Evolutionary conservation across 2,329 filamentous ascomycete species (phyloP), one percentile per base, ranked within the genome.

Genomic region (Exophiala viscosa): DNA sequence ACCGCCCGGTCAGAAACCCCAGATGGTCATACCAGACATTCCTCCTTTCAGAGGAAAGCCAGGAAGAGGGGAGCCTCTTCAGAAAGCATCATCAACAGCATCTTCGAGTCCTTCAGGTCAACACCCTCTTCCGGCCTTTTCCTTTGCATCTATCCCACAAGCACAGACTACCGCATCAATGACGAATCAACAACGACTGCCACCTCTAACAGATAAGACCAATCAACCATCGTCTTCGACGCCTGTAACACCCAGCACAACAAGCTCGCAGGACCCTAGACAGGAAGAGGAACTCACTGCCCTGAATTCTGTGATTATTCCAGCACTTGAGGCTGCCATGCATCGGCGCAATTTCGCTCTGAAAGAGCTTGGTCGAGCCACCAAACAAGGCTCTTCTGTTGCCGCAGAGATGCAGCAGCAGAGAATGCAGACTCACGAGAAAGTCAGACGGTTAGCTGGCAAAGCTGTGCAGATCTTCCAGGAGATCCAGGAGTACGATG

Each of bases 401-500:
- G 62, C 62, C 9, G 71, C 70, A 42, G 72, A 76, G 39, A 69
- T 78, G 11, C 81, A 84, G 8, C 79, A 81, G 23, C 82, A 83
- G 62, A 81, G 86, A 54, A 84, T 88, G 65, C 81, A 90, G 43
- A 85, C 87, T 1, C 91, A 97, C 65, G 90, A 96, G 54, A 87
- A 88, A 68, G 79, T 97, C 38, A 81, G 87, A 59, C 83, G 85
- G 65, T 76, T 95, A 23, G 89, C 96, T 10, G 85, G 85, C 59
- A 95, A 95, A 67, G 79, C 95, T 28, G 87, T 86, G 2, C 83
- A 87, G 54, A 78, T 92, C 18, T 95, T 95, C 70, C 86, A 86
- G 65, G 90, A 96, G 68, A 90, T 99, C 64, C 92, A 99, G 69
- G 81, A 87, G 58, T 88, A 85, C 70, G 93, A 99, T 70, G 87